These are phyloP conservation scores for Neonectria neomacrospora DNA, from an alignment of 2,329 filamentous ascomycete genomes.

Conservation along the genomic window DNA sequence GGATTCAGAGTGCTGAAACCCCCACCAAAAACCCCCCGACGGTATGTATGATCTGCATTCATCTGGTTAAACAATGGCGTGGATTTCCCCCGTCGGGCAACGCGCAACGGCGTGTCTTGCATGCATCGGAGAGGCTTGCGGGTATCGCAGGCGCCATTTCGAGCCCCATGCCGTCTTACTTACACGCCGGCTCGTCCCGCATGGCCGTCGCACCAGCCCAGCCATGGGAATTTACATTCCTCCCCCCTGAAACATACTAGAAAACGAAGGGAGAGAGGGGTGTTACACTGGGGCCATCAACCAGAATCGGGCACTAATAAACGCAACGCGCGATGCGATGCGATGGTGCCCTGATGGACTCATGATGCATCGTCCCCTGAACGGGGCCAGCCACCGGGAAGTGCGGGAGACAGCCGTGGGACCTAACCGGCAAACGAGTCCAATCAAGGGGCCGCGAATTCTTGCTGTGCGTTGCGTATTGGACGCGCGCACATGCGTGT, in stretches of 20 bases:
- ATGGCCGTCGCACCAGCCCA: constrained; percentile 2
- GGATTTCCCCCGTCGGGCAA: neutral
- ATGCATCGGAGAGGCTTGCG: constrained; percentile 1
- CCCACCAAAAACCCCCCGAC: no score
- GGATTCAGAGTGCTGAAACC: no score
- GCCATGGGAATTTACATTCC: neutral
- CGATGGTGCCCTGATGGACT: neutral
- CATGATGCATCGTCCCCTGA: neutral
- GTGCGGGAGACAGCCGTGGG: neutral
- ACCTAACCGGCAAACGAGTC: no score
- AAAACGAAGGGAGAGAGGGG: neutral
- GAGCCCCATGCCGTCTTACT: no score
- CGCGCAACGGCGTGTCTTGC: constrained; percentile 4
- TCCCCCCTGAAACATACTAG: neutral
- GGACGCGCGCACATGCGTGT: constrained; percentile 16
- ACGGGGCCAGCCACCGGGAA: constrained; percentile 21
- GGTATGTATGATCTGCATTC: neutral
- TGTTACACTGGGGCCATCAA: neutral
- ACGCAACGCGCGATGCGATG: neutral
- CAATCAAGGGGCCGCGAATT: constrained; percentile 3
- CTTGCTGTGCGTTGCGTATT: constrained; percentile 6
- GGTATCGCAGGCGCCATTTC: neutral
- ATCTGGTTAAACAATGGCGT: neutral
- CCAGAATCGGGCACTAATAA: neutral
- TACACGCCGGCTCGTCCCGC: no score